These are phyloP conservation scores for Pseudevernia furfuracea DNA, from an alignment of 495 filamentous ascomycete species.

Conservation along the genomic window DNA sequence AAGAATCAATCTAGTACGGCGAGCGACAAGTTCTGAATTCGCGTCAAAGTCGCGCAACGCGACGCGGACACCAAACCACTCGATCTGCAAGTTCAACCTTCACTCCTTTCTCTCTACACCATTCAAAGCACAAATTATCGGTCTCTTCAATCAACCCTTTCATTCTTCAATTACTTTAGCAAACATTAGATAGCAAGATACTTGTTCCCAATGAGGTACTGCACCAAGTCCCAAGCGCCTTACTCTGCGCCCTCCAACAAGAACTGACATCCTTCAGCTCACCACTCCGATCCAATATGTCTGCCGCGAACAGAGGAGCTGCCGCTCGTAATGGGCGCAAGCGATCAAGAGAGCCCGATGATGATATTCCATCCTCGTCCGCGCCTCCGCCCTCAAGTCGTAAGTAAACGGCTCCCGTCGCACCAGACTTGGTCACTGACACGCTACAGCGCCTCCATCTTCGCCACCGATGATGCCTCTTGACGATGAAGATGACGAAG, in stretches of 20 bases:
- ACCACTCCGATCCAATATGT: slow-evolving; percentile 74
- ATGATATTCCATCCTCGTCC: slow-evolving; percentile 60
- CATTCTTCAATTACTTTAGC: background rate
- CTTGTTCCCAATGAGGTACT: slow-evolving; percentile 31
- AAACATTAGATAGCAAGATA: background rate
- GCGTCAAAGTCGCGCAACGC: slow-evolving; percentile 13
- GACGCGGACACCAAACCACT: background rate
- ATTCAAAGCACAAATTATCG: background rate
- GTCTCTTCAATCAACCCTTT: background rate
- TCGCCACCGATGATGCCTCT: slow-evolving; percentile 52
- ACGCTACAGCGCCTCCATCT: slow-evolving; percentile 39
- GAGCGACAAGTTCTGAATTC: background rate
- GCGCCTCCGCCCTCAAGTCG: slow-evolving; percentile 64
- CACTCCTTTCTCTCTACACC: background rate
- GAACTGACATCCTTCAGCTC: slow-evolving; percentile 44
- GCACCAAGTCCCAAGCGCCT: background rate
- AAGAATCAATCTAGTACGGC: slow-evolving; percentile 12
- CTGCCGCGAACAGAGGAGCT: slow-evolving; percentile 76
- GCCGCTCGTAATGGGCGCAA: slow-evolving; percentile 60
- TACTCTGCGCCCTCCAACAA: background rate
- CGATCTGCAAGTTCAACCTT: background rate
- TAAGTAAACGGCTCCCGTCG: slow-evolving; percentile 36
- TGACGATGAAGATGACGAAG: slow-evolving; percentile 65
- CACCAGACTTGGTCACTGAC: slow-evolving; percentile 21
- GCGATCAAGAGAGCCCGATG: slow-evolving; percentile 70